These are phyloP conservation scores for Suhomyces coccinellae DNA, from an alignment of 1,139 yeast genomes.

Conservation along the genomic window DNA sequence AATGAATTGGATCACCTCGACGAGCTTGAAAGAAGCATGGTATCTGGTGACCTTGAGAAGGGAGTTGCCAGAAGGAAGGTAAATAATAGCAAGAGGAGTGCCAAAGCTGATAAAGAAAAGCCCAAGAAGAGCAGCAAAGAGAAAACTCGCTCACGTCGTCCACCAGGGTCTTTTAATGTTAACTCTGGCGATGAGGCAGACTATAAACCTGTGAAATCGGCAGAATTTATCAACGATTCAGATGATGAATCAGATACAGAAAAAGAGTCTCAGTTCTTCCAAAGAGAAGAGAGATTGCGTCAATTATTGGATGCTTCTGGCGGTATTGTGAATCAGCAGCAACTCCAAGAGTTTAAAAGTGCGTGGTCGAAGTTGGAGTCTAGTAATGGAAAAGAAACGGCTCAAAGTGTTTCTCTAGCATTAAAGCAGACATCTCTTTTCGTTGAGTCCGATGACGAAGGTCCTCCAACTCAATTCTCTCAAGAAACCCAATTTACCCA, in stretches of 20 bases:
- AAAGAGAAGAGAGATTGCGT: constrained; percentile 57
- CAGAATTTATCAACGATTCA: constrained; percentile 59
- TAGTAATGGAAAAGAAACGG: constrained; percentile 17
- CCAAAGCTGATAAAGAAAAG: constrained; percentile 1
- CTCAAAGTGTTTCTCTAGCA: constrained; percentile 27
- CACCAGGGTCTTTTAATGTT: constrained; percentile 20
- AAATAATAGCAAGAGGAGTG: background rate
- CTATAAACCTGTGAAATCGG: constrained; percentile 33
- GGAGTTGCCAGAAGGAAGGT: constrained; percentile 27
- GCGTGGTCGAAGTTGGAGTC: constrained; percentile 37
- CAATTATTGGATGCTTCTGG: constrained; percentile 38
- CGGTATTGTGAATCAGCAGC: constrained; percentile 40
- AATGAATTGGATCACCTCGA: constrained; percentile 36
- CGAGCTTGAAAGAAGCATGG: constrained; percentile 29
- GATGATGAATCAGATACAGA: constrained; percentile 72
- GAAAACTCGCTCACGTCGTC: constrained; percentile 15
- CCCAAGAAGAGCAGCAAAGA: constrained; percentile 9
- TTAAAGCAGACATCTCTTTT: constrained; percentile 23
- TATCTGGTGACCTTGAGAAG: constrained; percentile 11
- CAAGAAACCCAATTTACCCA: background rate
- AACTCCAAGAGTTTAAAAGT: constrained; percentile 38
- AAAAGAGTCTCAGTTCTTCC: constrained; percentile 53
- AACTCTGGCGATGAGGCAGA: constrained; percentile 23
- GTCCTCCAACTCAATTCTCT: background rate
- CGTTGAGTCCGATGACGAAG: constrained; percentile 18